phyloP scores from a whole-genome alignment of 345 rosid genomes.

The Rubroshorea leprosula region DNA sequence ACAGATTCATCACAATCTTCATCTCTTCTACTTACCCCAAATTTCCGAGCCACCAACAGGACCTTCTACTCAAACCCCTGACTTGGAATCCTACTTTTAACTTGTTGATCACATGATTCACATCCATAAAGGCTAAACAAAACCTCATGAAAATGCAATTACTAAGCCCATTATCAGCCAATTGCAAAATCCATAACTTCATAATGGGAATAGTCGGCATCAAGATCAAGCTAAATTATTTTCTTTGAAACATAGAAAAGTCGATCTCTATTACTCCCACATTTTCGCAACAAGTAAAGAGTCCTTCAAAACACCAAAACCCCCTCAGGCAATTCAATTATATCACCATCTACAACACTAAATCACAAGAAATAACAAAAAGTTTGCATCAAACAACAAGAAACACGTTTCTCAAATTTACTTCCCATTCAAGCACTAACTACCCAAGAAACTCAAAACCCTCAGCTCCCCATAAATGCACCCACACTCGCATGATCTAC shows the following conservation, averaged over 20 bases:
- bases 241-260: too few species aligned
- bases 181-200: not conserved
- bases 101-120: not conserved
- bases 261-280: too few species aligned
- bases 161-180: too few species aligned
- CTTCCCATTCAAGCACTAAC: conserved; percentile 6
- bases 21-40: not conserved
- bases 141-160: too few species aligned
- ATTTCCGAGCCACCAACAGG: not conserved
- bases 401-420: conserved; percentile 1
- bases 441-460: conserved; percentile 2
- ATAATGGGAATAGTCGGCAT: not conserved
- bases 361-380: not conserved
- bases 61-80: not conserved
- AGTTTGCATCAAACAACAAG: conserved; percentile 3
- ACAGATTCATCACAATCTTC: not conserved
- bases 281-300: not conserved
- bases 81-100: not conserved
- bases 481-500: not conserved
- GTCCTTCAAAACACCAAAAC: conserved; percentile 2
- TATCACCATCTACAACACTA: too few species aligned
- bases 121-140: not conserved
- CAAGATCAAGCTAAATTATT: not conserved
- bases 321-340: too few species aligned
- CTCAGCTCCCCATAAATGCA: not conserved